These are phyloP conservation scores for Hordeum marinum DNA, from an alignment of 176 grass and related monocot species.

Conservation along the genomic window DNA sequence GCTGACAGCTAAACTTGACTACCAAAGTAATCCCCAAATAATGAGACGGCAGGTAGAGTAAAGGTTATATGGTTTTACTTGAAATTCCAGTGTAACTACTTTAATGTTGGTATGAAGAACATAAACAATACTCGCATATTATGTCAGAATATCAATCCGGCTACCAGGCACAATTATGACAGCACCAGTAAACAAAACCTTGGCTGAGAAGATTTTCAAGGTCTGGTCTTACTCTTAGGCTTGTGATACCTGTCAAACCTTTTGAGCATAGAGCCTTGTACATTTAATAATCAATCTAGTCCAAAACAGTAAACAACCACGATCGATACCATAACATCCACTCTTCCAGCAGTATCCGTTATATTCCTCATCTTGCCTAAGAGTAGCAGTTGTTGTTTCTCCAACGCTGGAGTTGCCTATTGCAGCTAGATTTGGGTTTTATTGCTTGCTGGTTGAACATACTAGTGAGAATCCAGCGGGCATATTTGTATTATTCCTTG, in stretches of 20 bases:
- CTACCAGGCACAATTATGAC: background rate
- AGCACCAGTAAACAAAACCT: background rate
- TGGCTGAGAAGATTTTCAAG: background rate
- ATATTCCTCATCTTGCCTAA: no score
- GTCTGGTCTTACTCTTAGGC: background rate
- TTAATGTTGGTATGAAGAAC: background rate
- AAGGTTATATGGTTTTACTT: background rate
- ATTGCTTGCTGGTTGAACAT: no score
- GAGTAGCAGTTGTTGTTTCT: no score
- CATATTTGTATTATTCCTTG: no score
- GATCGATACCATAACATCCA: no score
- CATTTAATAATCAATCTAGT: background rate
- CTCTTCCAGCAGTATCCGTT: no score
- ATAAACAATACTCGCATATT: background rate
- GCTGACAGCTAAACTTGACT: background rate
- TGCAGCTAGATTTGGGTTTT: no score
- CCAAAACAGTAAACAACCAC: background rate
- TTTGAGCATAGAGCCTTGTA: background rate
- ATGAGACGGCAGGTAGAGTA: background rate
- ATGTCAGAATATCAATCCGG: background rate
- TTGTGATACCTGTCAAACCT: background rate
- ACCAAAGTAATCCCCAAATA: background rate
- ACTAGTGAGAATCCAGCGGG: no score
- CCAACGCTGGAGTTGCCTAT: no score
- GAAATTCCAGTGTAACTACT: background rate